Evolutionary conservation across 805 yeast genomes (phyloP).

Genomic region (Maudiozyma turicensis): DNA sequence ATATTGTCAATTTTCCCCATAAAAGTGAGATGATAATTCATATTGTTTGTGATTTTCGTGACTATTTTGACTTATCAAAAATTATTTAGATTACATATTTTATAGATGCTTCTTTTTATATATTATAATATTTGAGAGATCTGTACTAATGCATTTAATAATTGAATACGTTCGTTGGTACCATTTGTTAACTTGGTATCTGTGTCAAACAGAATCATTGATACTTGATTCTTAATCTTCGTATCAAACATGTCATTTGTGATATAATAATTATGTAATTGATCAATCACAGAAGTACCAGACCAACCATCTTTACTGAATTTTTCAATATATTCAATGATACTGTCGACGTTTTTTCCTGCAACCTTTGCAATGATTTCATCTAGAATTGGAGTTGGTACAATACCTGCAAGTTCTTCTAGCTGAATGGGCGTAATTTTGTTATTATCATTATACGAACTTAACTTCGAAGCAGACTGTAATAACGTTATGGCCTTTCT

Average conservation of each 20-base stretch:
- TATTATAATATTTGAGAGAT: slow-evolving; percentile 32
- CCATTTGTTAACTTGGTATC: slow-evolving; percentile 76
- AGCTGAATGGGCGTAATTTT: slow-evolving; percentile 39
- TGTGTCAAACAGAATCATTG: slow-evolving; percentile 58
- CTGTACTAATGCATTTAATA: slow-evolving; percentile 53
- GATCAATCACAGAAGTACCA: slow-evolving; percentile 59
- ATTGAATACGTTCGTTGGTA: slow-evolving; percentile 77
- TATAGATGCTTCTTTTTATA: neutral
- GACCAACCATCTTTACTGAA: slow-evolving; percentile 66
- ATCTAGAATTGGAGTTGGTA: slow-evolving; percentile 41
- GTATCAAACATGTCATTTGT: slow-evolving; percentile 42
- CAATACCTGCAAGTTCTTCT: slow-evolving; percentile 69
- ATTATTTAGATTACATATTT: neutral
- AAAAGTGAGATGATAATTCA: too few relatives aligned
- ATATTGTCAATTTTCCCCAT: neutral
- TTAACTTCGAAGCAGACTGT: slow-evolving; percentile 68
- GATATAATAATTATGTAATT: slow-evolving; percentile 59
- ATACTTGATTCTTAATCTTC: slow-evolving; percentile 51
- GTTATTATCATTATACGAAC: slow-evolving; percentile 29
- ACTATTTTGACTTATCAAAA: neutral
- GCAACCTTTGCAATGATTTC: slow-evolving; percentile 33
- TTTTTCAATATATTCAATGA: slow-evolving; percentile 39
- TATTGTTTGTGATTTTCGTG: too few relatives aligned
- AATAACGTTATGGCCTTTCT: slow-evolving; percentile 85
- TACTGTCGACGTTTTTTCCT: slow-evolving; percentile 25